Evolutionary conservation across 1,284 basidiomycete species (phyloP).

Genomic region (Microbotryum scabiosae): DNA sequence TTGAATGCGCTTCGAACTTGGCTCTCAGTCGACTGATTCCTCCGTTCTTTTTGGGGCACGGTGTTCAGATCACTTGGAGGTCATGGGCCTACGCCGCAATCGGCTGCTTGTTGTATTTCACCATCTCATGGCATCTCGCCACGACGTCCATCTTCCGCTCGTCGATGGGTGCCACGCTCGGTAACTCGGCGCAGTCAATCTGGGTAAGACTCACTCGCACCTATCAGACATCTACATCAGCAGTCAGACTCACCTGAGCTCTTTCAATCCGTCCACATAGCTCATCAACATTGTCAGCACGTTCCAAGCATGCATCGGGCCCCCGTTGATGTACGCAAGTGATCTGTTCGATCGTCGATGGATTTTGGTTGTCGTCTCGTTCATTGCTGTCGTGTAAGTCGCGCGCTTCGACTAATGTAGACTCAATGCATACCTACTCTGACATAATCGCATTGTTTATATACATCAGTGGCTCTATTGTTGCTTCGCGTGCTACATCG

Average conservation of each 20-base stretch:
- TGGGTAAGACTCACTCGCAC: not conserved
- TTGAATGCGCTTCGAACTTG: too few relatives aligned
- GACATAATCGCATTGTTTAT: too few relatives aligned
- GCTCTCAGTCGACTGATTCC: too few relatives aligned
- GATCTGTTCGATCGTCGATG: not conserved
- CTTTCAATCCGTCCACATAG: not conserved
- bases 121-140: slow-evolving; percentile 1
- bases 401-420: too few relatives aligned
- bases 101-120: not conserved
- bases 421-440: too few relatives aligned
- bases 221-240: not conserved
- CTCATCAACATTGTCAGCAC: not conserved
- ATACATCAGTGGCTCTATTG: not conserved
- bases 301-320: slow-evolving; percentile 1
- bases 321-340: not conserved
- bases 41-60: too few relatives aligned
- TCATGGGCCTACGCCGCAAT: not conserved
- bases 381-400: not conserved
- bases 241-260: too few relatives aligned
- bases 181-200: not conserved
- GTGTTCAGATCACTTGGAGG: not conserved
- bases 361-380: not conserved
- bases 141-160: not conserved
- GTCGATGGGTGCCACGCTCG: not conserved
- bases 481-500: not conserved